A percentile compares a stretch with the other conserved stretches of the same genome.
Evolutionary conservation across 2,329 filamentous ascomycete species (phyloP).

Genomic region (Diplodia sapinea): DNA sequence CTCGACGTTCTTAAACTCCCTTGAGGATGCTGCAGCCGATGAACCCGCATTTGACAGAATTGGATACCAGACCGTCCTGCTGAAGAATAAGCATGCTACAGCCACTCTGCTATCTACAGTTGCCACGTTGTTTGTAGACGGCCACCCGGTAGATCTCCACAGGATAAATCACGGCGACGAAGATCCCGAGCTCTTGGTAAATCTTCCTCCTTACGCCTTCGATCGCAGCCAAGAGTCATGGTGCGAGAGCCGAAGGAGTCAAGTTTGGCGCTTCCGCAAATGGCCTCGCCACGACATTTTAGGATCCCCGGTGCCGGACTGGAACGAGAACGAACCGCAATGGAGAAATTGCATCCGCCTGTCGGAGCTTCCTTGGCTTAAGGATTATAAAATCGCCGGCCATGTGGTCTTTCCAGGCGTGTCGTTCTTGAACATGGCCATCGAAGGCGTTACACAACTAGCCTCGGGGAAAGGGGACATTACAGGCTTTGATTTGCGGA

Average conservation of each 20-base stretch:
- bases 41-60: slow-evolving; percentile 27
- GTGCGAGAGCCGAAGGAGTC: slow-evolving; percentile 37
- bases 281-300: slow-evolving; percentile 38
- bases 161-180: slow-evolving; percentile 26
- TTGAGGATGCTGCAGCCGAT: background rate
- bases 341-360: slow-evolving; percentile 53
- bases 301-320: slow-evolving; percentile 40
- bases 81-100: slow-evolving; percentile 2
- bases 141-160: slow-evolving; percentile 1
- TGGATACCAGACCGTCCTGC: background rate
- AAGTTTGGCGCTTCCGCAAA: slow-evolving; percentile 34
- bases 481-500: slow-evolving; percentile 9
- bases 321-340: slow-evolving; percentile 41
- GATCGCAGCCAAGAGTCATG: slow-evolving; percentile 33
- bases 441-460: slow-evolving; percentile 11
- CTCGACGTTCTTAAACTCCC: slow-evolving; percentile 34
- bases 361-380: slow-evolving; percentile 53
- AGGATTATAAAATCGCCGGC: slow-evolving; percentile 48
- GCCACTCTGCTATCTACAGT: slow-evolving; percentile 5
- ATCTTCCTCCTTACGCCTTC: slow-evolving; percentile 17
- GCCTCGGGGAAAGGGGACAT: background rate
- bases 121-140: slow-evolving; percentile 5
- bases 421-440: slow-evolving; percentile 9
- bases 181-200: slow-evolving; percentile 13
- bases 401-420: background rate